Evolutionary conservation across 805 yeast species (phyloP), one percentile per base, ranked within the genome.

Genomic region (Metschnikowia lunata): DNA sequence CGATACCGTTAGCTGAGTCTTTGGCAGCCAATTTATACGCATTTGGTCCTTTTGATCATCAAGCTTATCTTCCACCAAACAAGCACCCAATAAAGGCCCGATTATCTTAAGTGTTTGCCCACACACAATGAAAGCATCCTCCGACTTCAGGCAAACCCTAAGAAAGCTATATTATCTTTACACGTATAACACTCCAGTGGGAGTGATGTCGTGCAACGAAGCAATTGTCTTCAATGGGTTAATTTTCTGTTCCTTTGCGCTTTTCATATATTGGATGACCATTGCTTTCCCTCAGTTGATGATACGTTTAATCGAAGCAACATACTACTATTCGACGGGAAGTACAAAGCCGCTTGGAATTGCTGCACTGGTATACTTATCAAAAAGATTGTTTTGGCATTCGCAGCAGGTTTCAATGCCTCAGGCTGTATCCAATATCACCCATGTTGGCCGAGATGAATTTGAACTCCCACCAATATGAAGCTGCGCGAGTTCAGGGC

Each of bases 151-250:
- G 12, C n/a, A 14, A 5, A 5, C 5, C 5, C 23, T 18, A 18
- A 18, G 23, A 27, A 41, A 47, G 30, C 34, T 51, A 23, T 59
- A 60, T 52, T 42, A 48, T 14, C 38, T 43, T 31, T 65, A 62
- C 51, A 52, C 51, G 47, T 61, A 61, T 46, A 56, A 48, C 38
- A 49, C 60, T 7, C 67, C 68, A 1, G 43, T 63, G 11, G 64
- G 65, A 2, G 62, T 65, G 14, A 48, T 65, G 45, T 46, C 63
- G 4, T 42, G 45, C n/a, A 51, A 54, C 8, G 69, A 63, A 41
- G 42, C 59, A 0, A 36, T 51, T 4, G 34, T 52, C 11, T 58
- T 60, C 45, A 62, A 58, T 40, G 11, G 43, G 11, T 31, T 60
- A 26, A 49, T 47, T 29, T 23, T 50, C 23, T 18, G 32, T 12